Conservation (phyloP, 768 basidiomycete genomes). For the Pisolithus microcarpus region DNA sequence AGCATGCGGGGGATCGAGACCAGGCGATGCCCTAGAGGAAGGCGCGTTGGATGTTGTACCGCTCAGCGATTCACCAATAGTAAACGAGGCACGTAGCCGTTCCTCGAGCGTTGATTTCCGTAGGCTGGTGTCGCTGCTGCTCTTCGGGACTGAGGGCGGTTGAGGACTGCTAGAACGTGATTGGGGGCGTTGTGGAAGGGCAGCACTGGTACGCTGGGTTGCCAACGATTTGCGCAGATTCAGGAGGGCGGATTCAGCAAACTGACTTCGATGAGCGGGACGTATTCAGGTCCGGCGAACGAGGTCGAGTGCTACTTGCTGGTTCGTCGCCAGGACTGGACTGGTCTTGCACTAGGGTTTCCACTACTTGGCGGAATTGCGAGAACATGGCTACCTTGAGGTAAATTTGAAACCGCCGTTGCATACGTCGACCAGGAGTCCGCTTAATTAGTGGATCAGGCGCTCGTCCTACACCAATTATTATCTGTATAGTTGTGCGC, state of each 20-base stretch:
- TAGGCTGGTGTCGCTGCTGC: slow-evolving; percentile 15
- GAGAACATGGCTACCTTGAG: slow-evolving; percentile 51
- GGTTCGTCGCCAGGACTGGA: slow-evolving; percentile 23
- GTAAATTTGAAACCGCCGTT: too few species aligned
- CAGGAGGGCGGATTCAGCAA: slow-evolving; percentile 54
- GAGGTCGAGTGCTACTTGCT: slow-evolving; percentile 26
- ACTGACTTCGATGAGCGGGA: slow-evolving; percentile 38
- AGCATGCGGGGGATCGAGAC: slow-evolving; percentile 20
- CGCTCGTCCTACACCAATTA: too few species aligned
- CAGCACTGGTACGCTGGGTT: slow-evolving; percentile 42
- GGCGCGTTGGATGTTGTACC: slow-evolving; percentile 31
- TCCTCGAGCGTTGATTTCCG: slow-evolving; percentile 67
- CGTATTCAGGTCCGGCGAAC: slow-evolving; percentile 28
- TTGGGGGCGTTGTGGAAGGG: slow-evolving; percentile 20
- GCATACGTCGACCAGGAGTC: too few species aligned
- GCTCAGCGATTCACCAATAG: slow-evolving; percentile 48
- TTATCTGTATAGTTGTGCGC: too few species aligned
- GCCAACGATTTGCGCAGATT: slow-evolving; percentile 60
- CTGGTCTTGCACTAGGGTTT: slow-evolving; percentile 49
- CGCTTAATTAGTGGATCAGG: too few species aligned
- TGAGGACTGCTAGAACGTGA: slow-evolving; percentile 20
- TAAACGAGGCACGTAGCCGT: slow-evolving; percentile 59
- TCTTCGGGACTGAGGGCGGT: slow-evolving; percentile 15
- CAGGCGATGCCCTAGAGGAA: slow-evolving; percentile 38
- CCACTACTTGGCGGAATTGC: slow-evolving; percentile 66